A percentile compares a stretch with the other conserved stretches of the same genome.
Conservation (phyloP, 306 rosid genomes). For the Hippophae rhamnoides region DNA sequence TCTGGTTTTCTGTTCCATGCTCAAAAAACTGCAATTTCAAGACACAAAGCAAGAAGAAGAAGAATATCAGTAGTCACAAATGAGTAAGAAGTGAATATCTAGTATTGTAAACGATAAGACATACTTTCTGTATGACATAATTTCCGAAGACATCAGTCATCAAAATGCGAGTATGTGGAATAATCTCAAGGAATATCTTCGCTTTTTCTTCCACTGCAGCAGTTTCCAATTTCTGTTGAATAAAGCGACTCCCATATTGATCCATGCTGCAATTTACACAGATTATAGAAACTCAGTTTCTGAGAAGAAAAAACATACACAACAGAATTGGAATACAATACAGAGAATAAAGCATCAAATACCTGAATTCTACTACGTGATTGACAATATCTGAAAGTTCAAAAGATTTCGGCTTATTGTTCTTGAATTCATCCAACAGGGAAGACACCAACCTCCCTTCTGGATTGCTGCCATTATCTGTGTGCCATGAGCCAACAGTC, state of each 20-base stretch:
- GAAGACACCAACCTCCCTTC: constrained; percentile 55
- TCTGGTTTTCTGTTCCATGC: constrained; percentile 81
- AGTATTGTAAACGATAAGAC: constrained; percentile 13
- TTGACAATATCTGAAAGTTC: constrained; percentile 75
- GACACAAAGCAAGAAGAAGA: constrained; percentile 7
- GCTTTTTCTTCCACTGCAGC: constrained; percentile 69
- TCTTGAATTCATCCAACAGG: constrained; percentile 86
- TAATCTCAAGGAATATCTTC: constrained; percentile 76
- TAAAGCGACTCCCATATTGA: constrained; percentile 98
- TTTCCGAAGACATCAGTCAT: constrained; percentile 97
- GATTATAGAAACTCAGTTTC: constrained; percentile 18
- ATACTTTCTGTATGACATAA: constrained; percentile 94
- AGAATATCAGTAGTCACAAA: constrained; percentile 15
- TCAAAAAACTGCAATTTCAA: constrained; percentile 66
- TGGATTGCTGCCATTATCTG: constrained; percentile 47
- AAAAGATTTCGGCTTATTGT: constrained; percentile 73
- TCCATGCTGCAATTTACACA: constrained; percentile 63
- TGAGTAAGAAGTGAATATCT: constrained; percentile 4
- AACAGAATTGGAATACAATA: constrained; percentile 7
- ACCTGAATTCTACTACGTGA: constrained; percentile 91
- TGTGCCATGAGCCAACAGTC: constrained; percentile 46
- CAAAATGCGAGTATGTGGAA: constrained; percentile 79
- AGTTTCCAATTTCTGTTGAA: constrained; percentile 90
- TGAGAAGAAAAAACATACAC: constrained; percentile 2
- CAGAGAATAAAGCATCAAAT: constrained; percentile 13